Evolutionary conservation across 495 filamentous ascomycete species (phyloP), one percentile per base, ranked within the genome.

Genomic region (Aspergillus homomorphus): DNA sequence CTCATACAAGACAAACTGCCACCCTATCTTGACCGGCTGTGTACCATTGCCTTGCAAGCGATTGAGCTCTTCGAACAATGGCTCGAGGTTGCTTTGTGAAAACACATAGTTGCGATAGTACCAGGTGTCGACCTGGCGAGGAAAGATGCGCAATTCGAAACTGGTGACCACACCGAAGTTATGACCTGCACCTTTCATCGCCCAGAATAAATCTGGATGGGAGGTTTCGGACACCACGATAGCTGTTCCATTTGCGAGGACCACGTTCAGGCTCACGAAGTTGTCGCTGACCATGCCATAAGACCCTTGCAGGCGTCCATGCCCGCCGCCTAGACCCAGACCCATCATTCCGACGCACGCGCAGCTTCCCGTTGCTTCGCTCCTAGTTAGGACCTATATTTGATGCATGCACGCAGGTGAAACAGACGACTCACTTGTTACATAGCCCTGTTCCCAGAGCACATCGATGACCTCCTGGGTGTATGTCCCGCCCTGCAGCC

Each of bases 141-240:
- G 54, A 28, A 53, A 51, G 20, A 62, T 49, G 12, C 50, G 49
- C n/a, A 42, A 15, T 45, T 57, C 49, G 24, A 57, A 53, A 22
- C 59, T 62, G 10, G 56, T 62, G 15, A 62, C 60, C n/a, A 62
- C 56, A 14, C 60, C 52, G 18, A 62, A 59, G 52, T 62, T 62
- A 18, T 59, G 60, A 3, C 60, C 60, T 1, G 60, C 60, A 0
- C 60, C 60, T 28, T 44, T 30, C 52, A 62, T 58, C 12, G 45
- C 60, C 60, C 60, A 62, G 12, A 44, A 56, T 1, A 62, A 45
- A 30, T 62, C 56, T 0, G 56, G 28, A 14, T 58, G 33, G 4
- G 20, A 28, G 1, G 15, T 43, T 18, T 51, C 18, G 18, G 19
- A 45, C 2, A 57, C 54, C 5, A 18, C 16, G 43, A 62, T 54